phyloP scores from a whole-genome alignment of 2,329 filamentous ascomycete species.

The Lasiodiplodia sp. region DNA sequence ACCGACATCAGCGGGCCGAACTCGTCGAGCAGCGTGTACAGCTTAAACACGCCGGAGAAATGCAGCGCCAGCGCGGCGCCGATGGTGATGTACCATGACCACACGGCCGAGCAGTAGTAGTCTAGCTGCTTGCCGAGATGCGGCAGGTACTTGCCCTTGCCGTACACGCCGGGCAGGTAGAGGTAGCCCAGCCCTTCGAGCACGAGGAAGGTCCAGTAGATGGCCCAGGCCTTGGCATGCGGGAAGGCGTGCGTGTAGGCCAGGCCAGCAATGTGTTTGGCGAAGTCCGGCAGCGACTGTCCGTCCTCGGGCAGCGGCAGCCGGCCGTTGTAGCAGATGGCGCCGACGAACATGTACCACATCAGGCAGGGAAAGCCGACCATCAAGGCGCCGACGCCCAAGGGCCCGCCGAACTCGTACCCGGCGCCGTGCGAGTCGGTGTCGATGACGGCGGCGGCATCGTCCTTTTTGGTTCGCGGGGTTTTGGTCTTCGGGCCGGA shows the following conservation, averaged over 20 bases:
- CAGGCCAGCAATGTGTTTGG: conserved; percentile 71
- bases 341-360: conserved; percentile 99
- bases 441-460: not conserved
- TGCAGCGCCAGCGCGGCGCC: conserved; percentile 73
- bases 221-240: conserved; percentile 80
- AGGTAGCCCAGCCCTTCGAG: conserved; percentile 86
- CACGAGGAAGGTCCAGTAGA: conserved; percentile 94
- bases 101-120: conserved; percentile 93
- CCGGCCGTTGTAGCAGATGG: conserved; percentile 87
- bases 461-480: not conserved
- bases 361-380: conserved; percentile 90
- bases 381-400: conserved; percentile 86
- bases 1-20: conserved; percentile 94
- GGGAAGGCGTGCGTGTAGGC: conserved; percentile 88
- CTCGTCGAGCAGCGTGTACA: conserved; percentile 92
- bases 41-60: conserved; percentile 80
- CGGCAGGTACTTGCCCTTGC: conserved; percentile 85
- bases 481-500: no score
- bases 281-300: conserved; percentile 76
- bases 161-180: conserved; percentile 83
- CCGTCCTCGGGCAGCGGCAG: conserved; percentile 72
- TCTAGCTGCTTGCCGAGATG: conserved; percentile 85
- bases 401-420: conserved; percentile 85
- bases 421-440: conserved; percentile 38
- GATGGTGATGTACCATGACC: conserved; percentile 88